Conservation (phyloP, 208 protist genomes). For the Acanthamoeba royreba region DNA sequence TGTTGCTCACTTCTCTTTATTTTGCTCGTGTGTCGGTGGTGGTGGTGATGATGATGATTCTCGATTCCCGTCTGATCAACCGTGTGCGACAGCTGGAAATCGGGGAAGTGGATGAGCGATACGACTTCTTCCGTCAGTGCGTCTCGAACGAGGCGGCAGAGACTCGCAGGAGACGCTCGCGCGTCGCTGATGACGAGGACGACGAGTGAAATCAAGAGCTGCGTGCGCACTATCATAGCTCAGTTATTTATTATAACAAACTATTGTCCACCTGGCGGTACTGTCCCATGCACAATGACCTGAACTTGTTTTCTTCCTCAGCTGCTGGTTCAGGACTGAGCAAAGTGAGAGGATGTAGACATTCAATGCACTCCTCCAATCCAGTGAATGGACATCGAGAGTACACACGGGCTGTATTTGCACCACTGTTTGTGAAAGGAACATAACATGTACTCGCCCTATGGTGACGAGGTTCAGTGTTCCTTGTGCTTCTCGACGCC, state of each 20-base stretch:
- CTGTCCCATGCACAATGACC: no score
- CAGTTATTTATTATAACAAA: background rate
- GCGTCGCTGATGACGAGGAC: background rate
- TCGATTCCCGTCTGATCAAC: no score
- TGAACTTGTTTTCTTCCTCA: no score
- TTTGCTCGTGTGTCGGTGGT: background rate
- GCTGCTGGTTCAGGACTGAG: no score
- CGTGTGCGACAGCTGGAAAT: background rate
- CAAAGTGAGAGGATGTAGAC: no score
- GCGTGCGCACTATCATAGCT: background rate
- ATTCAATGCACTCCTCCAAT: no score
- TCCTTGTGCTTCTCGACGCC: conserved; percentile 43
- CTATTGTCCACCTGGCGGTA: background rate
- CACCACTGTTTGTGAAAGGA: no score
- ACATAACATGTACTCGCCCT: no score
- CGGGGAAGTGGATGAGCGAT: background rate
- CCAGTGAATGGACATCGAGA: no score
- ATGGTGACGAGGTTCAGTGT: background rate
- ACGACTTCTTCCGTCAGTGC: conserved; percentile 4
- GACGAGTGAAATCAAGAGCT: background rate
- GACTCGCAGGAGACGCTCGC: background rate
- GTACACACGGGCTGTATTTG: no score
- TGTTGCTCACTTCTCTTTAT: background rate
- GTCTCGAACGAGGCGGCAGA: background rate
- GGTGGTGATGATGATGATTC: background rate